Base-by-base conservation (phyloP, 2,329 filamentous ascomycete genomes). In the Fusarium albidum region DNA sequence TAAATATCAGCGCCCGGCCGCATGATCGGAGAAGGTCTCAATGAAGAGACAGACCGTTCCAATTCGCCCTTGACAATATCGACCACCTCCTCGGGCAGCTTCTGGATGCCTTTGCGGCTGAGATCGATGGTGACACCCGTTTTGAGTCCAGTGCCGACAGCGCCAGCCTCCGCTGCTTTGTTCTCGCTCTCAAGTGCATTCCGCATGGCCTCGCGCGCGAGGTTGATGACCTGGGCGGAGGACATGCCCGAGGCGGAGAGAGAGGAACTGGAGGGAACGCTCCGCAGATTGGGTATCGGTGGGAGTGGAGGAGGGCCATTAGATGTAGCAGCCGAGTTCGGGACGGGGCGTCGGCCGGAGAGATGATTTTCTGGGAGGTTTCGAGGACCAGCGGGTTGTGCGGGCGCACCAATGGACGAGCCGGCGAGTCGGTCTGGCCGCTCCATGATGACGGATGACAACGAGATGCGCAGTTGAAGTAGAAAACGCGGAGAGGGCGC, bases 51-150 rank as follows among this genome's bases (percentile, higher is more conserved):
- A 45, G 70, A 91, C 87, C 89, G 81, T 75, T 91, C 88, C 57
- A 91, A 78, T 69, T 90, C 86, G 64, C 88, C 80, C 72, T 89
- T 89, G 65, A 92, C 89, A 56, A 91, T 83, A 65, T 89, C 85
- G 33, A 92, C 85, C 35, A 91, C 85, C 71, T 91, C 89, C 52
- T 90, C 87, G 1, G 89, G 89, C 49, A 92, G 74, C 58, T 81
- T 83, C 64, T 85, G 82, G 37, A 93, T 92, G 67, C 85, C 86
- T 73, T 88, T 89, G 66, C 89, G 86, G 71, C 89, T 91, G 59
- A 93, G 74, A 72, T 93, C 89, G 64, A 94, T 88, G 27, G 90
- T 93, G 52, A 92, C 84, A 53, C 90, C 90, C 1, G 87, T 85
- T 68, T 87, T 85, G 39, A 88, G 75, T 37, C 83, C 84, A 14